Evolutionary conservation across 1,284 basidiomycete species (phyloP), one percentile per base, ranked within the genome.

Genomic region (Prillingera fragicola): DNA sequence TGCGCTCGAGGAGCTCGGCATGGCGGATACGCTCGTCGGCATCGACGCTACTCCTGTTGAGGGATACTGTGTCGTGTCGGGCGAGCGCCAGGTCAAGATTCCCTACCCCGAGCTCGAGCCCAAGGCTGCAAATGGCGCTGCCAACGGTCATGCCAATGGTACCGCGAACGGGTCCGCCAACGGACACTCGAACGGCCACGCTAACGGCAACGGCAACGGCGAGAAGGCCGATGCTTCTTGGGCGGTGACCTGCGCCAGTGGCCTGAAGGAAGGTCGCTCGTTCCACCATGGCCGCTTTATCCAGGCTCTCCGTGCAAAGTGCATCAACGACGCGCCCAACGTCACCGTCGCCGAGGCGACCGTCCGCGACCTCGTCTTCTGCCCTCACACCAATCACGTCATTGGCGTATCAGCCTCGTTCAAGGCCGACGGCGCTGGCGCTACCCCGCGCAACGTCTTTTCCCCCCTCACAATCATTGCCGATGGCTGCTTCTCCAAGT

Each of bases 251-350:
- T 55, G 56, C 15, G 23, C 36, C 33, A 55, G 62, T 43, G 73
- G 70, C 25, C 54, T 57, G 42, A 68, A 74, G 58, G 75, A 78
- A 52, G 77, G 94, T 1, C 74, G 89, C 43, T 83, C 82, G 51
- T 97, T 97, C 71, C 92, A 97, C 73, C 92, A 97, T 65, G 94
- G 94, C n/a, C 77, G 81, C 43, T 91, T 98, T 57, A 81, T 98
- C 50, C 83, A 85, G 76, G 77, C 79, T 14, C 72, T 98, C 37
- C 77, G 92, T 27, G 73, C 74, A 33, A 83, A 83, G 48, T 86
- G 85, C 28, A 74, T 70, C 43, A 62, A 67, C 24, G 52, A 65
- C 27, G 59, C 59, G 4, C 55, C 54, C 8, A 45, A 50, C 9
- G 83, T 89, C 8, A 81, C 85, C 27, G 74, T 89, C 25, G 76